Evolutionary conservation across 345 rosid genomes (phyloP).

Genomic region (Boechera retrofracta): DNA sequence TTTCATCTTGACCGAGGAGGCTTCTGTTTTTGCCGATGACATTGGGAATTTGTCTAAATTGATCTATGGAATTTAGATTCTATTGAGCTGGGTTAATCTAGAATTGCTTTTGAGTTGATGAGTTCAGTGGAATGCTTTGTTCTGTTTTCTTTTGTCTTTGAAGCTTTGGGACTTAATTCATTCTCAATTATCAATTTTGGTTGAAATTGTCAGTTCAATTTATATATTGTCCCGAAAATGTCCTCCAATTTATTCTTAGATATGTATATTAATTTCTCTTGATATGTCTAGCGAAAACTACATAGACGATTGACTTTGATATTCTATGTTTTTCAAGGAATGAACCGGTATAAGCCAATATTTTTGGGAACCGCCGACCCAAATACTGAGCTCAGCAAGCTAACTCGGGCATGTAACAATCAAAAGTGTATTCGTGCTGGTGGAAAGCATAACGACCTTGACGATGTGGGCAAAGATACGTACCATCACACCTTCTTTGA

Average conservation of each 20-base stretch:
- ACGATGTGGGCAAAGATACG: constrained; percentile 97
- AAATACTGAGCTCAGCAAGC: constrained; percentile 73
- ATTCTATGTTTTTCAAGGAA: constrained; percentile 56
- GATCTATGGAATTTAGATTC: constrained; percentile 3
- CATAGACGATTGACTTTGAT: not conserved
- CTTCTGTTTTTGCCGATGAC: not conserved
- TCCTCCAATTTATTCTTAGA: not conserved
- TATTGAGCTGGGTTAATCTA: not conserved
- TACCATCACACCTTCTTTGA: constrained; percentile 99
- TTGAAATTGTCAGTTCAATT: not conserved
- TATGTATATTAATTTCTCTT: constrained; percentile 12
- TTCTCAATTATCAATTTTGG: not conserved
- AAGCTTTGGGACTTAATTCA: not conserved
- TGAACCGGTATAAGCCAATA: constrained; percentile 96
- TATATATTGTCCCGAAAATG: not conserved
- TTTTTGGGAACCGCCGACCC: constrained; percentile 93
- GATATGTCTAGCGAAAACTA: not conserved
- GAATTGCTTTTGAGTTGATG: not conserved
- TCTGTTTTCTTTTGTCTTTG: not conserved
- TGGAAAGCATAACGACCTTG: constrained; percentile 96
- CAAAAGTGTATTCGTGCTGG: constrained; percentile 99
- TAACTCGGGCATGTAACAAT: constrained; percentile 81
- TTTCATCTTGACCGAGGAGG: not conserved
- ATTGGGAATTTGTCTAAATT: not conserved
- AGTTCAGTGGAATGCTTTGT: not conserved